Base-by-base conservation (phyloP, 495 filamentous ascomycete species). In the Thozetella sp. region DNA sequence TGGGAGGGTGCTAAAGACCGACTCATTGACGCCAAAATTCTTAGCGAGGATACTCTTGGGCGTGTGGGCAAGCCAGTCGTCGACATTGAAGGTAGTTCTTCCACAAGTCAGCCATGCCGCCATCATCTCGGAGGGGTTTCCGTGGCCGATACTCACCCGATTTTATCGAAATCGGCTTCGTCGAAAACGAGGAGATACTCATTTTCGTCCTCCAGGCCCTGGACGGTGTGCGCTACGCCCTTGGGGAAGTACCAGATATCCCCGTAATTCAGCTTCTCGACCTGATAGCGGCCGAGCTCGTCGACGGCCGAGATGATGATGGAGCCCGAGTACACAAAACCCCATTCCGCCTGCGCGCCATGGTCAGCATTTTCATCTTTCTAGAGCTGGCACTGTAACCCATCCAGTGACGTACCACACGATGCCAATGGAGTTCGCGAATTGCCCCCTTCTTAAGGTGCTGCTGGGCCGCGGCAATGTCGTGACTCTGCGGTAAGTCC, bases 171-270 rank as follows among this genome's bases (percentile, higher is more conserved):
- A 51, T 79, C 70, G 23, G 85, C 85, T 56, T 90, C 86, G 59
- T 90, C 86, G 62, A 89, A 89, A 37, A 83, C 81, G 13, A 89
- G 77, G 2, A 90, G 80, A 58, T 86, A 89, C 63, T 90, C 87
- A 62, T 86, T 88, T 64, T 86, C 79, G 9, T 88, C 84, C 1
- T 79, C 80, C 1, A 88, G 72, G 0, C 78, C 77, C 65, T 80
- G 75, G 0, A 89, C 76, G 0, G 86, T 86, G 58, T 90, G 85
- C 1, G 83, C 84, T 11, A 79, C 72, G 23, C 87, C 86, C 62
- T 87, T 87, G 30, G 87, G 86, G 63, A 89, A 88, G 67, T 88
- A 87, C 86, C 86, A 90, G 50, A 88, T 81, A 57, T 89, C 87
- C 10, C 87, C 87, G 17, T 75, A 78, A 15, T 80, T 74, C 17